A percentile compares a stretch with the other conserved stretches of the same genome.
Evolutionary conservation across 371 early-diverging fungal genomes (phyloP).

Genomic region (Rhizopus arrhizus): DNA sequence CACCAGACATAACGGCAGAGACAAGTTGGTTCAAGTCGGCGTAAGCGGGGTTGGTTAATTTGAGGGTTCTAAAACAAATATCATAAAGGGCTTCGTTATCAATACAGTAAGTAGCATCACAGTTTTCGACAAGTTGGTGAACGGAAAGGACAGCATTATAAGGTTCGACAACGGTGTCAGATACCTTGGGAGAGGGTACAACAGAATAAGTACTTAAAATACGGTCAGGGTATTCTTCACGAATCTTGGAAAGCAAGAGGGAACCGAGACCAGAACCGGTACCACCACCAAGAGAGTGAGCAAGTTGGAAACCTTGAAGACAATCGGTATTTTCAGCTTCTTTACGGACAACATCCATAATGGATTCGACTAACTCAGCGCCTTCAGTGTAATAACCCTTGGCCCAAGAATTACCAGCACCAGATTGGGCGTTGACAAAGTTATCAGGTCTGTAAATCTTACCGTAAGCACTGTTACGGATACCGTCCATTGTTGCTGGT

Average conservation of each 20-base stretch:
- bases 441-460: constrained; percentile 89
- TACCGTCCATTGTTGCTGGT: constrained; percentile 99
- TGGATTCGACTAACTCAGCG: constrained; percentile 85
- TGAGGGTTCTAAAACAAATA: constrained; percentile 87
- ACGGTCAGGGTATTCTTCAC: constrained; percentile 93
- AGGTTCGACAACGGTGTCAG: constrained; percentile 94
- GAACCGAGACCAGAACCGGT: constrained; percentile 93
- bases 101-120: constrained; percentile 97
- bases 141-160: constrained; percentile 91
- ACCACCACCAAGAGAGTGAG: constrained; percentile 92
- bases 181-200: constrained; percentile 92
- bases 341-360: constrained; percentile 87
- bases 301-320: constrained; percentile 89
- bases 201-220: constrained; percentile 96
- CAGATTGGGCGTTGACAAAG: constrained; percentile 86
- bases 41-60: constrained; percentile 81
- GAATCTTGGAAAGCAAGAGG: constrained; percentile 86
- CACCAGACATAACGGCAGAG: constrained; percentile 91
- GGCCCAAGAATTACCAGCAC: constrained; percentile 96
- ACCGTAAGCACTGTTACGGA: constrained; percentile 77
- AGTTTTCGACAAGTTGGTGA: constrained; percentile 91
- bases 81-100: constrained; percentile 98
- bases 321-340: constrained; percentile 88
- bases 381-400: constrained; percentile 95
- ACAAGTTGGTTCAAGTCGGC: constrained; percentile 86